These are phyloP conservation scores for Apiosordaria backusii DNA, from an alignment of 495 filamentous ascomycete genomes.

Conservation along the genomic window DNA sequence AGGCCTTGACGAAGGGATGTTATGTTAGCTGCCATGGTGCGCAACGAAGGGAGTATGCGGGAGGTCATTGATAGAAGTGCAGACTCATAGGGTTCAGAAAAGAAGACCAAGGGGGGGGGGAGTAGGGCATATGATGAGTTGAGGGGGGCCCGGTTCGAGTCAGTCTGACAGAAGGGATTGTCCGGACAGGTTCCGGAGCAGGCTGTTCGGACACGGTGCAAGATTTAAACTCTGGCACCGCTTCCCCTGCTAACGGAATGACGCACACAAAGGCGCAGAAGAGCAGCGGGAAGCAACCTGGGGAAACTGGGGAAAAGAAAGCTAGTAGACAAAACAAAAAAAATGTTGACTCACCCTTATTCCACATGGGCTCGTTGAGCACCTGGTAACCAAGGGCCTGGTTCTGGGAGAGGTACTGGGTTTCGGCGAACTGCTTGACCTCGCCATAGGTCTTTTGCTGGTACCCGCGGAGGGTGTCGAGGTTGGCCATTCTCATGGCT, in stretches of 20 bases:
- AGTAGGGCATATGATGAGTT: not conserved
- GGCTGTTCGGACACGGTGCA: not conserved
- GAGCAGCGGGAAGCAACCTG: not conserved
- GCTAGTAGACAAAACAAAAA: not conserved
- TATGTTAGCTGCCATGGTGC: conserved; percentile 18
- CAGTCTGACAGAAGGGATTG: not conserved
- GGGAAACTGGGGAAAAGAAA: conserved; percentile 1
- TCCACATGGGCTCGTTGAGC: conserved; percentile 54
- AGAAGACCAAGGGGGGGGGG: not conserved
- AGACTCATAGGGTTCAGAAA: not conserved
- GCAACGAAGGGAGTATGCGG: conserved; percentile 6
- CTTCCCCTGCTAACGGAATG: conserved; percentile 6
- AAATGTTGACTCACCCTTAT: conserved; percentile 47
- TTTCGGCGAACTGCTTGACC: conserved; percentile 48
- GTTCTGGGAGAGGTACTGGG: conserved; percentile 47
- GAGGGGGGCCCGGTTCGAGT: not conserved
- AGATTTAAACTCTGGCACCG: not conserved
- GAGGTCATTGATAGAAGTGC: not conserved
- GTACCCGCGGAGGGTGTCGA: conserved; percentile 53
- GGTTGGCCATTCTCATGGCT: conserved; percentile 50
- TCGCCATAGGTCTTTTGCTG: conserved; percentile 48
- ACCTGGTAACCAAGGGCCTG: conserved; percentile 54
- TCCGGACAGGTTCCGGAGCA: not conserved
- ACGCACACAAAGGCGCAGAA: conserved; percentile 12
- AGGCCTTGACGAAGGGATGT: conserved; percentile 38